phyloP scores from a whole-genome alignment of 2,329 filamentous ascomycete species.

The Colletotrichum echinochloae region DNA sequence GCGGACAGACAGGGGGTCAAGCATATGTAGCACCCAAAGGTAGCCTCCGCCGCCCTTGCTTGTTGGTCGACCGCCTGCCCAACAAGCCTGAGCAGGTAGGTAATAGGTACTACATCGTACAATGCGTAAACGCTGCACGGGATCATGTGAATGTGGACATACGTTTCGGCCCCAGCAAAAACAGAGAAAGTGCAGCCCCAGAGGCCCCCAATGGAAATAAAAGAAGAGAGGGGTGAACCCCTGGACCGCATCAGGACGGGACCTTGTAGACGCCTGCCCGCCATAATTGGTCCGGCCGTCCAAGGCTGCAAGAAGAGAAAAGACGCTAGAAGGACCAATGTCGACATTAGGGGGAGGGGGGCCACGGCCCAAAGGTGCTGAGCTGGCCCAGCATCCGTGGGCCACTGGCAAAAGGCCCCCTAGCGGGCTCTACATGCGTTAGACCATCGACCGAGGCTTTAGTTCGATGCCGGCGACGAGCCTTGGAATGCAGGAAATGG shows the following conservation, averaged over 20 bases:
- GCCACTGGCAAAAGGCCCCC: slow-evolving; percentile 3
- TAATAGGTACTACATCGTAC: neutral
- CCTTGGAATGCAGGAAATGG: slow-evolving; percentile 8
- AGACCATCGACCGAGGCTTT: slow-evolving; percentile 28
- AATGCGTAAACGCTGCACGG: slow-evolving; percentile 1
- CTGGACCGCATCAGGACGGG: neutral
- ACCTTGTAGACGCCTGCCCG: slow-evolving; percentile 16
- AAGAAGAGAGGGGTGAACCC: neutral
- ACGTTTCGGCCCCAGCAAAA: slow-evolving; percentile 6
- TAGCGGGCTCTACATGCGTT: slow-evolving; percentile 21
- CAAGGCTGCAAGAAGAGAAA: neutral
- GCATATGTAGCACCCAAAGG: neutral
- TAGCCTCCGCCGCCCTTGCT: slow-evolving; percentile 27
- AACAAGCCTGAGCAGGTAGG: slow-evolving; percentile 35
- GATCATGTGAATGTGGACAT: slow-evolving; percentile 41
- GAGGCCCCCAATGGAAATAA: slow-evolving; percentile 11
- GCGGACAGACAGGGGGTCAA: slow-evolving; percentile 12
- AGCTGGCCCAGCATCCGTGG: slow-evolving; percentile 15
- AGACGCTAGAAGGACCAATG: slow-evolving; percentile 29
- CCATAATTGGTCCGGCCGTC: slow-evolving; percentile 13
- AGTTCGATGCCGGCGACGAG: neutral
- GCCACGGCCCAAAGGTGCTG: neutral
- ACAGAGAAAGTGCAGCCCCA: neutral
- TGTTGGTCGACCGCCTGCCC: slow-evolving; percentile 32
- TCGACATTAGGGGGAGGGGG: slow-evolving; percentile 21